phyloP scores from a whole-genome alignment of 768 basidiomycete genomes.

The Suillus fuscotomentosus region DNA sequence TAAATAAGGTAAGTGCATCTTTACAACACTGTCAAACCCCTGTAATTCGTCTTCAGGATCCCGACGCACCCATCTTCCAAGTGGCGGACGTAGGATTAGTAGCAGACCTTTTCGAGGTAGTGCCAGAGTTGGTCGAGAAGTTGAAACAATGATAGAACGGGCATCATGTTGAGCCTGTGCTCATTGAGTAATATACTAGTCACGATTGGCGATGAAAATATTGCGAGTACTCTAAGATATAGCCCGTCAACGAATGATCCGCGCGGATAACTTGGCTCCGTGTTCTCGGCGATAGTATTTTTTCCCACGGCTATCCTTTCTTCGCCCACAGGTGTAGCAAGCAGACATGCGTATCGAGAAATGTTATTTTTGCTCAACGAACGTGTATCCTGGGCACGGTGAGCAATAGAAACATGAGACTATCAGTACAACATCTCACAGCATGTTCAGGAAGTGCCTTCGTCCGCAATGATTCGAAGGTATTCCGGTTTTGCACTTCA shows the following conservation, averaged over 20 bases:
- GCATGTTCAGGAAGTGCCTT: conserved; percentile 74
- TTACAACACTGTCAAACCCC: neutral
- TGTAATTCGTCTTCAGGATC: conserved; percentile 57
- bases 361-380: conserved; percentile 98
- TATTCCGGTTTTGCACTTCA: conserved; percentile 96
- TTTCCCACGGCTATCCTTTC: conserved; percentile 27
- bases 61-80: conserved; percentile 99
- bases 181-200: neutral
- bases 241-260: neutral
- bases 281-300: neutral
- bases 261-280: neutral
- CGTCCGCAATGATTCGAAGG: conserved; percentile 97
- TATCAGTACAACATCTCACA: neutral
- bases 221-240: neutral
- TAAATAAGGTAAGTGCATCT: conserved; percentile 77
- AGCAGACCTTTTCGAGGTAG: conserved; percentile 88
- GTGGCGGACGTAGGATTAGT: conserved; percentile 95
- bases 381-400: conserved; percentile 97
- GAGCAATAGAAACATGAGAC: conserved; percentile 13
- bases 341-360: conserved; percentile 87
- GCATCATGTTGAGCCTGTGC: neutral
- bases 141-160: conserved; percentile 50
- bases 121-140: conserved; percentile 89
- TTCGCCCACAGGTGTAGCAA: neutral
- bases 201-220: neutral